Evolutionary conservation across 1,284 basidiomycete species (phyloP).

Genomic region (Moniliella sp.): DNA sequence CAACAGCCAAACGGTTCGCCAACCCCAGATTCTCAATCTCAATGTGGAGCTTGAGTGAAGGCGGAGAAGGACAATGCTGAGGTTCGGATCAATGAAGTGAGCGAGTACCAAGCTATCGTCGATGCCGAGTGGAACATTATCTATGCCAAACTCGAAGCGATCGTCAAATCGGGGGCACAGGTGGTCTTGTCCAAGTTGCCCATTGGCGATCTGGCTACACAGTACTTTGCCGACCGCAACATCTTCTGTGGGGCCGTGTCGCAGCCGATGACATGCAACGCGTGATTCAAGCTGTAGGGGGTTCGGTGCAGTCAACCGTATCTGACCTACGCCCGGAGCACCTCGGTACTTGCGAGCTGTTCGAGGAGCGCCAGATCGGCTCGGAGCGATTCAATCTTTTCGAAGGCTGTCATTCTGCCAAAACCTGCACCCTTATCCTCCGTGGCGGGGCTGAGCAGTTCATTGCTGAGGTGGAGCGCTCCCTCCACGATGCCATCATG

Average conservation of each 20-base stretch:
- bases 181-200: constrained; percentile 93
- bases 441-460: constrained; percentile 98
- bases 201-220: constrained; percentile 92
- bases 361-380: constrained; percentile 87
- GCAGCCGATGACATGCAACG: constrained; percentile 71
- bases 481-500: constrained; percentile 96
- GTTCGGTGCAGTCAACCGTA: constrained; percentile 83
- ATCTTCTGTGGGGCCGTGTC: constrained; percentile 98
- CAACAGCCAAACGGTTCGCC: constrained; percentile 89
- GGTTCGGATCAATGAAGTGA: constrained; percentile 77
- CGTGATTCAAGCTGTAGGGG: constrained; percentile 85
- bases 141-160: constrained; percentile 85
- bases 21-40: constrained; percentile 76
- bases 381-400: constrained; percentile 94
- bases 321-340: constrained; percentile 64
- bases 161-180: constrained; percentile 85
- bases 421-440: constrained; percentile 86
- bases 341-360: constrained; percentile 69
- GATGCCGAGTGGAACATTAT: constrained; percentile 99
- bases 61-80: constrained; percentile 99
- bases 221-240: constrained; percentile 96
- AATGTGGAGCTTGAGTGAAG: constrained; percentile 98
- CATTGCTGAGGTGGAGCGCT: constrained; percentile 85
- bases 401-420: constrained; percentile 75
- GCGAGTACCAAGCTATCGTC: constrained; percentile 79